phyloP scores from a whole-genome alignment of 176 grass and related monocot species.

The Triticum urartu region DNA sequence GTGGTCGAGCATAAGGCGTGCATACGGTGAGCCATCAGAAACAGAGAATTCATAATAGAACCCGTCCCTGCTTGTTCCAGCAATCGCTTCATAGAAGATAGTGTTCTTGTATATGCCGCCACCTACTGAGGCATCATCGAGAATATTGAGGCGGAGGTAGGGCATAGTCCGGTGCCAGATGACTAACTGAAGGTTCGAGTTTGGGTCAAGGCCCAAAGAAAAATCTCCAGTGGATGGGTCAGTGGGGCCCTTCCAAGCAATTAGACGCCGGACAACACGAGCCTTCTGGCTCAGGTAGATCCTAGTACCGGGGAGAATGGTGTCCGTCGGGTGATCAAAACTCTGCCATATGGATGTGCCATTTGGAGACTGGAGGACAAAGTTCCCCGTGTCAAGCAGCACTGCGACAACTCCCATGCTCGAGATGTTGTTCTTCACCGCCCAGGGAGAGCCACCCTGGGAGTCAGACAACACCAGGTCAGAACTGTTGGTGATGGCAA shows the following conservation, averaged over 20 bases:
- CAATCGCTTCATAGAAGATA: not conserved
- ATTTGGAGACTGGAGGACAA: not conserved
- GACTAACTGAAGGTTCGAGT: not conserved
- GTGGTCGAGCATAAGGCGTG: not conserved
- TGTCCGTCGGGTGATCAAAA: not conserved
- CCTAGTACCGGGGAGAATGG: not conserved
- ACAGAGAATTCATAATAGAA: not conserved
- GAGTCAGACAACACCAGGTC: conserved; percentile 11
- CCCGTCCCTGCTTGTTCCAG: not conserved
- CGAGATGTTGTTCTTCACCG: not conserved
- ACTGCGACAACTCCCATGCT: not conserved
- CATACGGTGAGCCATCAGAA: not conserved
- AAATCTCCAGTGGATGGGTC: conserved; percentile 47
- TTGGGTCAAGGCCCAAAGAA: conserved; percentile 11
- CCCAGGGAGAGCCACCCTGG: not conserved
- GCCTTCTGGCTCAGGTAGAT: not conserved
- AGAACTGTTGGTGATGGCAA: conserved; percentile 6
- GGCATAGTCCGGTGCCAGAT: conserved; percentile 21
- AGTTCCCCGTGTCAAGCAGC: conserved; percentile 2
- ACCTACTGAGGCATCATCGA: not conserved
- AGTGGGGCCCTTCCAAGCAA: conserved; percentile 18
- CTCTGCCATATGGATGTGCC: not conserved
- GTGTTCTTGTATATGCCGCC: not conserved
- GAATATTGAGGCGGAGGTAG: conserved; percentile 11
- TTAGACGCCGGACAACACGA: not conserved